These are phyloP conservation scores for Fraxinus floribunda DNA, from an alignment of 305 asterid genomes.

Conservation along the genomic window DNA sequence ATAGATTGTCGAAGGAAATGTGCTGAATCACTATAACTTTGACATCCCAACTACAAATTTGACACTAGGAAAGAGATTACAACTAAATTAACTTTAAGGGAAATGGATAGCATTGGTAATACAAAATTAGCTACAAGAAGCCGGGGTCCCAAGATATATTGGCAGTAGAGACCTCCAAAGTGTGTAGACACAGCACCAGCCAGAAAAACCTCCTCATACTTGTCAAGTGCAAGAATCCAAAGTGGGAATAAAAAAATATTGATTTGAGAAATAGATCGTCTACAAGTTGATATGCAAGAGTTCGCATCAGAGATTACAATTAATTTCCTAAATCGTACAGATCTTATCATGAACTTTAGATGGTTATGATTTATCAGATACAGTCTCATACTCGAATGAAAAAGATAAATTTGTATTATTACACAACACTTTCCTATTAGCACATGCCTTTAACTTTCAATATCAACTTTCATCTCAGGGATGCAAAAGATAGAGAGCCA, in stretches of 20 bases:
- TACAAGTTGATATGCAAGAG: background rate
- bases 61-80: background rate
- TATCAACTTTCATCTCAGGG: conserved; percentile 7
- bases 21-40: background rate
- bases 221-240: background rate
- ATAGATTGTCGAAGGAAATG: background rate
- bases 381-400: background rate
- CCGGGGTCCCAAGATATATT: background rate
- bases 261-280: background rate
- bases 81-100: background rate
- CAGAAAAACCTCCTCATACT: conserved; percentile 1
- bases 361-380: conserved; percentile 5
- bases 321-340: background rate
- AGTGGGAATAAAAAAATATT: background rate
- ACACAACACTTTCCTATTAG: background rate
- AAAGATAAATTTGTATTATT: background rate
- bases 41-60: background rate
- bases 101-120: background rate
- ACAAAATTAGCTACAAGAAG: background rate
- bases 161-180: background rate
- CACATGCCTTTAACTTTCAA: background rate
- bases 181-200: background rate
- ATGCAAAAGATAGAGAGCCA: background rate
- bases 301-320: background rate
- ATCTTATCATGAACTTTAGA: background rate